A percentile compares a stretch with the other conserved stretches of the same genome.
phyloP scores from a whole-genome alignment of 768 basidiomycete genomes.

The Russula lepida region DNA sequence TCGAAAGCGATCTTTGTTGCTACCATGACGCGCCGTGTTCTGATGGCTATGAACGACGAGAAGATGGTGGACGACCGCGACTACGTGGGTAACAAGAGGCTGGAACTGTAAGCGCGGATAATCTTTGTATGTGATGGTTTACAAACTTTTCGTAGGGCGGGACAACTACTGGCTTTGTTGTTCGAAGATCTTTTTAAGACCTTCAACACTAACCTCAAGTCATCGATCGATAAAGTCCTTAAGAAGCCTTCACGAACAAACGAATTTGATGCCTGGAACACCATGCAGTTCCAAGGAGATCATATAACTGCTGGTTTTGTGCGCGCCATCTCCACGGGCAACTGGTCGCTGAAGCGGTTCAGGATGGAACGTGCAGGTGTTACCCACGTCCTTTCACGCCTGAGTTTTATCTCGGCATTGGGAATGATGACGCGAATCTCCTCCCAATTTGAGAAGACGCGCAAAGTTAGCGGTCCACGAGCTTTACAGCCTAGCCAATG shows the following conservation, averaged over 20 bases:
- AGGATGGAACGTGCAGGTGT: conserved; percentile 99
- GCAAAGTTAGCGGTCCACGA: conserved; percentile 96
- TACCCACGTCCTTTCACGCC: conserved; percentile 90
- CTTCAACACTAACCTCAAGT: conserved; percentile 92
- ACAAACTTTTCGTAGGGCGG: conserved; percentile 50
- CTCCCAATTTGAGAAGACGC: conserved; percentile 98
- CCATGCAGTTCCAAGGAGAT: conserved; percentile 94
- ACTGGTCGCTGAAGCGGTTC: conserved; percentile 98
- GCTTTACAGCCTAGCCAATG: conserved; percentile 97
- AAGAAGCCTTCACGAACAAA: conserved; percentile 92
- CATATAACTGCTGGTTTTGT: conserved; percentile 93
- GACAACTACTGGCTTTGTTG: conserved; percentile 87
- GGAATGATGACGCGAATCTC: conserved; percentile 99
- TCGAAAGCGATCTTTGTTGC: conserved; percentile 96
- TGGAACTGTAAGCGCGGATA: conserved; percentile 71
- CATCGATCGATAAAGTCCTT: conserved; percentile 91
- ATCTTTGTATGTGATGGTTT: neutral
- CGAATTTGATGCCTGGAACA: conserved; percentile 91
- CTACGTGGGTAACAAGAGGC: conserved; percentile 97
- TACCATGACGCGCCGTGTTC: conserved; percentile 91
- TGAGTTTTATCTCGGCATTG: conserved; percentile 93
- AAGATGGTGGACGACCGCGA: conserved; percentile 98
- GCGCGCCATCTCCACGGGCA: conserved; percentile 96
- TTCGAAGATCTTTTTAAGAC: conserved; percentile 99
- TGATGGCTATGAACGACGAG: conserved; percentile 95